Conservation (phyloP, 2,329 filamentous ascomycete genomes). For the Fusarium secorum region DNA sequence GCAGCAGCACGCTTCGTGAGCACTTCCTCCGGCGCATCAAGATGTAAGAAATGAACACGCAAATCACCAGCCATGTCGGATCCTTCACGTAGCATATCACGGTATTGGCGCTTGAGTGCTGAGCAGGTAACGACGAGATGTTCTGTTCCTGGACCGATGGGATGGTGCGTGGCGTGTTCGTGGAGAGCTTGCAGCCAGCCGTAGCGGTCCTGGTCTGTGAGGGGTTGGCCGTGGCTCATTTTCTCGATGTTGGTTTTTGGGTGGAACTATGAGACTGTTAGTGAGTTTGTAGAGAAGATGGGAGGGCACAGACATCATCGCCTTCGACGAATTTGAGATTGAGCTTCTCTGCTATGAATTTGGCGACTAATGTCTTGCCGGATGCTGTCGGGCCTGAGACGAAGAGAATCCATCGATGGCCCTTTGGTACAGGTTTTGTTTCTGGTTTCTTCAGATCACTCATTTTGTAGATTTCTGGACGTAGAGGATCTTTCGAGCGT, state of each 20-base stretch:
- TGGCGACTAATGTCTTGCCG: slow-evolving; percentile 21
- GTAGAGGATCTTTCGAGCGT: fast-evolving
- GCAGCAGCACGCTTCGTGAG: slow-evolving; percentile 5
- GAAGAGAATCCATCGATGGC: slow-evolving; percentile 29
- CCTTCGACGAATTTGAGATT: slow-evolving; percentile 27
- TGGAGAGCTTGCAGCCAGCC: slow-evolving; percentile 10
- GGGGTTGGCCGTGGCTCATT: slow-evolving; percentile 21
- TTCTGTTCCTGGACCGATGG: slow-evolving; percentile 18
- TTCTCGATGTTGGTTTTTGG: slow-evolving; percentile 26
- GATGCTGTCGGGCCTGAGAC: slow-evolving; percentile 27
- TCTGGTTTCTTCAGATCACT: neutral
- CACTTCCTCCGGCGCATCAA: slow-evolving; percentile 22
- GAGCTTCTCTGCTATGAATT: slow-evolving; percentile 11
- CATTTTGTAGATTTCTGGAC: neutral
- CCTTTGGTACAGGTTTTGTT: neutral
- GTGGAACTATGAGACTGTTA: neutral
- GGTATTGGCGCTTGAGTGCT: slow-evolving; percentile 17
- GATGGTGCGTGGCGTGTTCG: slow-evolving; percentile 14
- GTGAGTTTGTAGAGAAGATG: neutral
- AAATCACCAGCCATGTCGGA: slow-evolving; percentile 16
- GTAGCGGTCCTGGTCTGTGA: slow-evolving; percentile 15
- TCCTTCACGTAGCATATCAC: slow-evolving; percentile 18
- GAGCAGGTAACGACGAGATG: slow-evolving; percentile 28
- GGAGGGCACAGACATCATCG: neutral
- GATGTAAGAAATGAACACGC: slow-evolving; percentile 20